Conservation (phyloP, 768 basidiomycete genomes). For the Tylopilus balloui region DNA sequence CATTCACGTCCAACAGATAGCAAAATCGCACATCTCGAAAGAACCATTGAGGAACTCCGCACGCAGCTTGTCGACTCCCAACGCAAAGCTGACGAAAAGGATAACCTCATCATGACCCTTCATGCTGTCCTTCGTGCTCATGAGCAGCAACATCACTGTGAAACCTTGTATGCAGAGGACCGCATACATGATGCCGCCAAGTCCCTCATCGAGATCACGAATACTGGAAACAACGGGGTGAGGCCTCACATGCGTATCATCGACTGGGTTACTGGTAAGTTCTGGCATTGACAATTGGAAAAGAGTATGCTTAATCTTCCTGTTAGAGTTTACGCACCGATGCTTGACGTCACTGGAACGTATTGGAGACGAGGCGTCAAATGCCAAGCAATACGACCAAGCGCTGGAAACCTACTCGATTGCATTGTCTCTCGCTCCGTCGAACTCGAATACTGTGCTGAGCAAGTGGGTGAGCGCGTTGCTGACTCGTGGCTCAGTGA, state of each 20-base stretch:
- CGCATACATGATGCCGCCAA: slow-evolving; percentile 1
- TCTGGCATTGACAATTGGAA: not conserved
- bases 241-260: not conserved
- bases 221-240: not conserved
- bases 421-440: not conserved
- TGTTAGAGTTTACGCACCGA: slow-evolving; percentile 1
- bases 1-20: not conserved
- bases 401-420: not conserved
- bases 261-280: slow-evolving; percentile 4
- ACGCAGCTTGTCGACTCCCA: not conserved
- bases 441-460: not conserved
- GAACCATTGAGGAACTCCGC: not conserved
- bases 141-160: slow-evolving; percentile 1
- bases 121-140: not conserved
- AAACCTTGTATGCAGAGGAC: slow-evolving; percentile 1
- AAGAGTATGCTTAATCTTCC: not conserved
- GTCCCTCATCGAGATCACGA: not conserved
- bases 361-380: not conserved
- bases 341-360: not conserved
- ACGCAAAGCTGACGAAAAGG: not conserved
- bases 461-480: slow-evolving; percentile 3
- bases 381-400: not conserved
- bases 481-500: not conserved
- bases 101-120: not conserved
- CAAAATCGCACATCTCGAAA: not conserved